Evolutionary conservation across 495 filamentous ascomycete genomes (phyloP), one percentile per base, ranked within the genome.

Genomic region (Aspergillus heteromorphus): DNA sequence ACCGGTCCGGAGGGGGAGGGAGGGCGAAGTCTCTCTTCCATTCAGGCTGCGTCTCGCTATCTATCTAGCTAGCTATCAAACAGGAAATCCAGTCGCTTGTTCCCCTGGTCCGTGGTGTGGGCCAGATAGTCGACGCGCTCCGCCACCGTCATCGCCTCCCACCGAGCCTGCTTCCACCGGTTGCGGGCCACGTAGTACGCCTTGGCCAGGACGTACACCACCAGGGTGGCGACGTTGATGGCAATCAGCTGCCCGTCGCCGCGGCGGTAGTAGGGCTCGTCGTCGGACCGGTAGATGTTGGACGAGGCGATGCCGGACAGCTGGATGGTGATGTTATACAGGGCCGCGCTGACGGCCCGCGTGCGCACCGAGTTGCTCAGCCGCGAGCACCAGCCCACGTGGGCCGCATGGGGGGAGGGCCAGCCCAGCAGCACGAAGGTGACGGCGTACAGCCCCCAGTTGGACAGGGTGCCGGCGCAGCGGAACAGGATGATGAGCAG

Each of bases 211-310:
- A 61, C 47, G 49, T 72, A 77, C 0, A 67, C 20, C 0, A 65
- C 55, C 25, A 75, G 64, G 49, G 74, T 79, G 31, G 73, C 65
- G n/a, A 65, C 62, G 27, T 65, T 72, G 49, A 82, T 77, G 6
- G 59, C 71, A 6, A 82, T 62, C 20, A 83, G 64, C 20, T 74
- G 63, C 27, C 62, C 62, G 59, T 84, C 81, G 0, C 81, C 80
- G 18, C 73, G 72, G 2, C 58, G 68, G 54, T 82, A 85, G 7
- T 73, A 54, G 0, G 83, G 83, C 36, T 73, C 74, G 58, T 86
- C 83, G 47, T 81, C 68, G 74, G 74, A 67, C 38, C 79, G 75
- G 59, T 82, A 84, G 49, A 84, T 79, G 56, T 83, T 83, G 49
- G 62, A 69, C 0, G 71, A 65, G 21, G 80, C 75, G 42, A 83